phyloP scores from a whole-genome alignment of 306 rosid genomes.

The Vigna radiata region DNA sequence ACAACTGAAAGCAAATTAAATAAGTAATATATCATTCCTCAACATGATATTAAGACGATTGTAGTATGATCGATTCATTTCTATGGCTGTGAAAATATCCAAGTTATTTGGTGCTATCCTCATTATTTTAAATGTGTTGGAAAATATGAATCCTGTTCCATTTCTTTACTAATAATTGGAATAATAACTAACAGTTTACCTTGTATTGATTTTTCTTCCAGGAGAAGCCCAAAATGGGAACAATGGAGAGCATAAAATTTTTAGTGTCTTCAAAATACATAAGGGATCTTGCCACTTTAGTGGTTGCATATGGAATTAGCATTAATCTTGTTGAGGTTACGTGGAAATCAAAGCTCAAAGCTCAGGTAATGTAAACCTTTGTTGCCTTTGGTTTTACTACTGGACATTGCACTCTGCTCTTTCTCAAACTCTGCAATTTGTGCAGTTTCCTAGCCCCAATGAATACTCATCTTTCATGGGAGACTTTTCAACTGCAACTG shows the following conservation, averaged over 20 bases:
- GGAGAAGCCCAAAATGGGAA: slow-evolving; percentile 97
- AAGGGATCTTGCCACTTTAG: slow-evolving; percentile 97
- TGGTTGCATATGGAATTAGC: slow-evolving; percentile 98
- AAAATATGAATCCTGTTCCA: background rate
- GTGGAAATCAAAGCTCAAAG: slow-evolving; percentile 99
- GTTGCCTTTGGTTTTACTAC: slow-evolving; percentile 26
- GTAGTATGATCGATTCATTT: background rate
- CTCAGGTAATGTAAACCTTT: slow-evolving; percentile 67
- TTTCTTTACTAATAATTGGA: slow-evolving; percentile 31
- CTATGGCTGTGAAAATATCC: background rate
- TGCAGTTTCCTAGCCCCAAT: slow-evolving; percentile 98
- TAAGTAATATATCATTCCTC: background rate
- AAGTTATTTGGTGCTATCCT: slow-evolving; percentile 8
- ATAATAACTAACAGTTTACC: slow-evolving; percentile 19
- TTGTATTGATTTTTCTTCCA: slow-evolving; percentile 48
- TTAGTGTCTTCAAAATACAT: slow-evolving; percentile 93
- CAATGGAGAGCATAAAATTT: slow-evolving; percentile 99
- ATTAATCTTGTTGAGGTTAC: slow-evolving; percentile 99
- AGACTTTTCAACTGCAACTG: slow-evolving; percentile 98
- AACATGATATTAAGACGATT: slow-evolving; percentile 2
- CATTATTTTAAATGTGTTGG: background rate
- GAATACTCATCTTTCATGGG: slow-evolving; percentile 99
- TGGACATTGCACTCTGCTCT: slow-evolving; percentile 7
- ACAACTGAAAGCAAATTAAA: slow-evolving; percentile 9
- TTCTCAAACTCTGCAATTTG: slow-evolving; percentile 14